Conservation (phyloP, 257 asterid species). For the Gardenia jasminoides region DNA sequence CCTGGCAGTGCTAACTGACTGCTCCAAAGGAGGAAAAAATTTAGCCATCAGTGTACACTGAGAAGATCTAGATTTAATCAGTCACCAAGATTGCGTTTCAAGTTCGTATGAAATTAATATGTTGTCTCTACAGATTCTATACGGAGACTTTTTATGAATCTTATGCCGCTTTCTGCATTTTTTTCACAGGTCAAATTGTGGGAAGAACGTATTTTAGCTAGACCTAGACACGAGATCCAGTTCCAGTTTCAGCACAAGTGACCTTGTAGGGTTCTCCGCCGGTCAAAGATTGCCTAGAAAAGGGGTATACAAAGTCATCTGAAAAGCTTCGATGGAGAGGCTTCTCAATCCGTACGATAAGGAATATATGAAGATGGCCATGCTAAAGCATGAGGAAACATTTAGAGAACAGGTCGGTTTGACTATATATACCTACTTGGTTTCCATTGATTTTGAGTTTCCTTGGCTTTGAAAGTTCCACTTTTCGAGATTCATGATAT, state of each 20-base stretch:
- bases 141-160: neutral
- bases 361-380: constrained; percentile 82
- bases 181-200: constrained; percentile 8
- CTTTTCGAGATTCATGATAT: neutral
- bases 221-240: neutral
- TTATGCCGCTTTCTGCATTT: constrained; percentile 10
- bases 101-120: neutral
- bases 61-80: neutral
- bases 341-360: constrained; percentile 59
- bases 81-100: neutral
- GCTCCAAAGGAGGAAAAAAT: neutral
- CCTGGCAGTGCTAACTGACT: neutral
- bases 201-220: neutral
- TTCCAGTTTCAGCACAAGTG: constrained; percentile 1
- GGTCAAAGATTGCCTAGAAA: neutral
- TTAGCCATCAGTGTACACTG: neutral
- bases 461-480: neutral
- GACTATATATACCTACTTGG: neutral
- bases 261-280: neutral
- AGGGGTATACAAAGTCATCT: neutral
- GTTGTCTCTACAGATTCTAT: neutral
- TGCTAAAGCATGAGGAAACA: constrained; percentile 91
- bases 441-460: neutral
- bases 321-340: constrained; percentile 53
- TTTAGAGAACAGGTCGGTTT: constrained; percentile 75